Evolutionary conservation across 2,329 filamentous ascomycete species (phyloP).

Genomic region (Ophiognomonia clavigignenti-juglandacearum): DNA sequence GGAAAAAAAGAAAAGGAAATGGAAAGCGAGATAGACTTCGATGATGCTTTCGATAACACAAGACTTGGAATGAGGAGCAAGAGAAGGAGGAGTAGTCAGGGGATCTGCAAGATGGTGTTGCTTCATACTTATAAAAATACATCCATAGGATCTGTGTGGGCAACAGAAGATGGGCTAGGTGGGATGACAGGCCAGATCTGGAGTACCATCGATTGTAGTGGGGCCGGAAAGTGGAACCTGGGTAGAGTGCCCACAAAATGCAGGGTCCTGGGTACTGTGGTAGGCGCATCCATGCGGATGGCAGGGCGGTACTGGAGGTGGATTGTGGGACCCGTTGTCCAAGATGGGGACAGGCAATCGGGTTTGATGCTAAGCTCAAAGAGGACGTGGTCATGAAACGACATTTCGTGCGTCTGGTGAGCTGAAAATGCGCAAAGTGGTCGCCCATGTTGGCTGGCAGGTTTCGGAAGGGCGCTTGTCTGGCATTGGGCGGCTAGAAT

Average conservation of each 20-base stretch:
- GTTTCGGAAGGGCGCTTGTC: conserved; percentile 41
- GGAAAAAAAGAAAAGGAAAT: conserved; percentile 11
- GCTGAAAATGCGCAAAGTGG: conserved; percentile 33
- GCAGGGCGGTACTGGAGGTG: no score
- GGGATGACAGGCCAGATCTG: conserved; percentile 5
- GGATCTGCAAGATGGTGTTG: conserved; percentile 7
- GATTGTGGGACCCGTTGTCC: no score
- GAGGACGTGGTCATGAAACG: conserved; percentile 45
- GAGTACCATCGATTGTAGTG: no score
- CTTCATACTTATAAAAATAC: conserved; percentile 13
- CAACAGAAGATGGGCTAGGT: conserved; percentile 2
- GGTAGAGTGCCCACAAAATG: no score
- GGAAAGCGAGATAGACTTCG: conserved; percentile 10
- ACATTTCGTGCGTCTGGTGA: conserved; percentile 43
- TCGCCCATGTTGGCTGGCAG: conserved; percentile 46
- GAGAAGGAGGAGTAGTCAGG: conserved; percentile 2
- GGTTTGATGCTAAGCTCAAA: no score
- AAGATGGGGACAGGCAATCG: no score
- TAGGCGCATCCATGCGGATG: no score
- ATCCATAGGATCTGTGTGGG: conserved; percentile 10
- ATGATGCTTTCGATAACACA: conserved; percentile 15
- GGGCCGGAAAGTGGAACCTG: no score
- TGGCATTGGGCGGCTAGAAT: conserved; percentile 30
- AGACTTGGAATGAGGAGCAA: conserved; percentile 5
- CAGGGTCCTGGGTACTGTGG: no score